phyloP scores from a whole-genome alignment of 2,329 filamentous ascomycete genomes.

The Chrysosphaeria jannelii region DNA sequence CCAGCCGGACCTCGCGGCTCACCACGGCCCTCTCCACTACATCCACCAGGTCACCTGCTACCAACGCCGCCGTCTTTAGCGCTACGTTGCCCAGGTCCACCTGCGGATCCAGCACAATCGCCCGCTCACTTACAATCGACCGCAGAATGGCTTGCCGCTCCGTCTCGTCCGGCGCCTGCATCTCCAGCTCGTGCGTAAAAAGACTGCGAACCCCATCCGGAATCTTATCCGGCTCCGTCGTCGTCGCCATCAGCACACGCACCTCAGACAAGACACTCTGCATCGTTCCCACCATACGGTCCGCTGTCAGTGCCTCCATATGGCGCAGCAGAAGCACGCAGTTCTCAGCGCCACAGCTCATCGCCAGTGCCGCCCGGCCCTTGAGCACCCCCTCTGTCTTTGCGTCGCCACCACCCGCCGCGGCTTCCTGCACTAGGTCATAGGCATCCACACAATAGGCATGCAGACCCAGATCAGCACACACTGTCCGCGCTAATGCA shows the following conservation, averaged over 20 bases:
- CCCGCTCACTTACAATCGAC: conserved; percentile 45
- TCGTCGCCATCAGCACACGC: conserved; percentile 71
- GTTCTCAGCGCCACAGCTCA: conserved; percentile 59
- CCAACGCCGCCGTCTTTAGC: conserved; percentile 80
- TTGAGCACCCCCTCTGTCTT: conserved; percentile 83
- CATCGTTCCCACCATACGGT: conserved; percentile 62
- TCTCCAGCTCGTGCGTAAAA: conserved; percentile 87
- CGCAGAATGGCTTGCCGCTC: conserved; percentile 71
- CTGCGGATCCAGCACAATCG: conserved; percentile 48
- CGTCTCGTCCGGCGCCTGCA: conserved; percentile 71
- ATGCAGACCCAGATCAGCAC: conserved; percentile 70
- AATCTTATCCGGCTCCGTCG: conserved; percentile 81
- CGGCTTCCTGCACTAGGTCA: conserved; percentile 78
- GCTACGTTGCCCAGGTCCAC: conserved; percentile 67
- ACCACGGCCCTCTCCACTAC: conserved; percentile 74
- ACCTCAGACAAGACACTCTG: conserved; percentile 56
- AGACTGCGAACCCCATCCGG: conserved; percentile 68
- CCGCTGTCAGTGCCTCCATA: conserved; percentile 69
- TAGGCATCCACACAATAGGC: conserved; percentile 73
- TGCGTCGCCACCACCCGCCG: conserved; percentile 61
- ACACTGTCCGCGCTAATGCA: conserved; percentile 45
- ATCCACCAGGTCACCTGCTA: conserved; percentile 80
- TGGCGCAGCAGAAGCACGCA: conserved; percentile 71
- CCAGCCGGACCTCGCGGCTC: conserved; percentile 44
- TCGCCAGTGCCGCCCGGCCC: conserved; percentile 60